These are phyloP conservation scores for Tarenaya hassleriana DNA, from an alignment of 345 rosid species.

Conservation along the genomic window DNA sequence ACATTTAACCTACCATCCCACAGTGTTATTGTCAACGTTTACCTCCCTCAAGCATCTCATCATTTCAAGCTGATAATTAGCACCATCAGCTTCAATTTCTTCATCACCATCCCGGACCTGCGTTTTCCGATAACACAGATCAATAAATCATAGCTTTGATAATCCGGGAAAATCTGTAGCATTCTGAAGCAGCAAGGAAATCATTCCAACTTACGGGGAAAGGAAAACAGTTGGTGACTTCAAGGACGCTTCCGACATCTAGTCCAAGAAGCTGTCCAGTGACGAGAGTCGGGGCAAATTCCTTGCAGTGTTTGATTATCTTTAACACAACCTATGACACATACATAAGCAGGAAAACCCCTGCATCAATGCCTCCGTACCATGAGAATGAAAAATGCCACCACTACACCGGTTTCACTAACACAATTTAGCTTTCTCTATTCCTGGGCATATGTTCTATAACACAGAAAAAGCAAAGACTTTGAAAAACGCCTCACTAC, in stretches of 20 bases:
- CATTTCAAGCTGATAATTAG: conserved; percentile 99
- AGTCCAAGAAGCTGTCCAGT: conserved; percentile 98
- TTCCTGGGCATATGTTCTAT: too few relatives aligned
- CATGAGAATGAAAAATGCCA: neutral
- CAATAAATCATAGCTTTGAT: neutral
- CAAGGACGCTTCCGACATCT: conserved; percentile 97
- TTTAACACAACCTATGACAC: conserved; percentile 64
- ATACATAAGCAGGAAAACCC: neutral
- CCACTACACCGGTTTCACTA: too few relatives aligned
- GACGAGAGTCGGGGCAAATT: conserved; percentile 87
- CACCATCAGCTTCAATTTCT: conserved; percentile 98
- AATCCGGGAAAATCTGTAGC: neutral
- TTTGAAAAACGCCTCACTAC: neutral
- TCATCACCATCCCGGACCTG: conserved; percentile 90
- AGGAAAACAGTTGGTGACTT: conserved; percentile 98
- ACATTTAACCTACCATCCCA: conserved; percentile 64
- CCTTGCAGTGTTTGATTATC: conserved; percentile 97
- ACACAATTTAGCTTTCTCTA: neutral
- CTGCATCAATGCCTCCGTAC: neutral
- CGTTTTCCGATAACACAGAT: neutral
- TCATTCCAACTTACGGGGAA: conserved; percentile 57
- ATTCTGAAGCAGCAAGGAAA: neutral
- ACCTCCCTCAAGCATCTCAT: conserved; percentile 98
- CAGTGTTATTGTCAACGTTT: conserved; percentile 96
- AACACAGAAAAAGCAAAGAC: neutral